These are phyloP conservation scores for Eucalyptus erythrocorys DNA, from an alignment of 345 rosid genomes.

Conservation along the genomic window DNA sequence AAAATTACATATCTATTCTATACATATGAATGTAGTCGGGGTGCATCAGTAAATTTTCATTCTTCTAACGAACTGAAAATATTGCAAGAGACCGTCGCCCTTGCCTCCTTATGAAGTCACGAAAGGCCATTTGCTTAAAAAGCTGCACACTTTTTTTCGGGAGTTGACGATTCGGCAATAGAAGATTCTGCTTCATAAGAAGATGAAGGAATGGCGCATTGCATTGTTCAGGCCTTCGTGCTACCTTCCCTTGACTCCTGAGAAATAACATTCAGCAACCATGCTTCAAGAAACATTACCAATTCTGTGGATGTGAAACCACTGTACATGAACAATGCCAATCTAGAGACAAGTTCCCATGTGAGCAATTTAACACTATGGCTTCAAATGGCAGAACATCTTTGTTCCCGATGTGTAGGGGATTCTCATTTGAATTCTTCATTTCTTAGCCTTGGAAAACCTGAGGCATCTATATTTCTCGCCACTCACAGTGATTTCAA, in stretches of 20 bases:
- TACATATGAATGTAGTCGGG: not conserved
- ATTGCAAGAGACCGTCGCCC: not conserved
- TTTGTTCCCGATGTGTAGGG: not conserved
- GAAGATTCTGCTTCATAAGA: not conserved
- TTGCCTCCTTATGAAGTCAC: not conserved
- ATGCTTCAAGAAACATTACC: not conserved
- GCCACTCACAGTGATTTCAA: constrained; percentile 93
- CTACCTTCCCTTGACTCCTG: not conserved
- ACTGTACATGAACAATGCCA: not conserved
- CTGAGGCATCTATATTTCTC: constrained; percentile 88
- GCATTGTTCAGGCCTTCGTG: not conserved
- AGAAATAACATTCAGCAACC: not conserved
- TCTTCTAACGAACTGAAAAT: not conserved
- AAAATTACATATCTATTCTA: not conserved
- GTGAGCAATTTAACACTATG: not conserved
- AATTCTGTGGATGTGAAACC: not conserved
- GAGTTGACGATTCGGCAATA: not conserved
- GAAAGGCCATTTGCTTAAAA: not conserved
- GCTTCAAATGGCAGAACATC: not conserved
- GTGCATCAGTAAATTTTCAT: not conserved
- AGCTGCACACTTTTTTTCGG: not conserved
- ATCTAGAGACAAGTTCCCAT: not conserved
- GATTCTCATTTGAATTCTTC: constrained; percentile 1
- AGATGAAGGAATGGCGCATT: not conserved
- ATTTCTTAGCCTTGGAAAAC: constrained; percentile 93